phyloP scores from a whole-genome alignment of 1,139 yeast species.

The Nakaseomyces bracarensis region DNA sequence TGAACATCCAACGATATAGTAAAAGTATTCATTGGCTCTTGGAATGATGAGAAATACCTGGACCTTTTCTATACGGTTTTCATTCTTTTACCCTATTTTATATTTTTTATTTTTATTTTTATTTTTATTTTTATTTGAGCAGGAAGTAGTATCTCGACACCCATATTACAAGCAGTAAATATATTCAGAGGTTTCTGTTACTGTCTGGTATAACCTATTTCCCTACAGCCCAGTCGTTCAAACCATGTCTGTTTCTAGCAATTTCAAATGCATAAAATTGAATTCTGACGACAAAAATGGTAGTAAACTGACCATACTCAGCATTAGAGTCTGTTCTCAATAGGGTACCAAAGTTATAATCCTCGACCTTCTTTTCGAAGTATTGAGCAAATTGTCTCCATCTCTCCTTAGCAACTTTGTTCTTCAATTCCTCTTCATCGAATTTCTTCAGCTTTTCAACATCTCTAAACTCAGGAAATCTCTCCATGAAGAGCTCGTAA shows the following conservation, averaged over 20 bases:
- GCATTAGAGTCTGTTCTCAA: conserved; percentile 60
- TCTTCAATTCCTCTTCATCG: conserved; percentile 76
- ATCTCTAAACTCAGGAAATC: conserved; percentile 76
- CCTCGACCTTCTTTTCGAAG: conserved; percentile 71
- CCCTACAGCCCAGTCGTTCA: conserved; percentile 76
- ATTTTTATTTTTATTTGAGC: no score
- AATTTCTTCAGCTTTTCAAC: conserved; percentile 50
- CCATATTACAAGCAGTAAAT: no score
- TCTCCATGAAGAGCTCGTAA: conserved; percentile 53
- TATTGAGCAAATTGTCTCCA: conserved; percentile 87
- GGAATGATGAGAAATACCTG: no score
- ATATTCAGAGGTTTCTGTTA: no score
- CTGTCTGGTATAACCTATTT: conserved; percentile 6
- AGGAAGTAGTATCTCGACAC: no score
- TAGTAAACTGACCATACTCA: conserved; percentile 76
- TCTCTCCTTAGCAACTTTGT: conserved; percentile 66
- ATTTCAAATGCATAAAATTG: conserved; percentile 94
- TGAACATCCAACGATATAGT: no score
- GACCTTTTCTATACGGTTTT: no score
- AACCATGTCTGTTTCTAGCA: conserved; percentile 81
- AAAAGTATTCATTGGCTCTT: no score
- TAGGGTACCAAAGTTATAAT: conserved; percentile 91
- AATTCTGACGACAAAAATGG: conserved; percentile 84
- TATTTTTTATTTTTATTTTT: no score
- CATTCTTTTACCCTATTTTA: no score